Evolutionary conservation across 306 rosid species (phyloP).

Genomic region (Begonia peltatifolia): DNA sequence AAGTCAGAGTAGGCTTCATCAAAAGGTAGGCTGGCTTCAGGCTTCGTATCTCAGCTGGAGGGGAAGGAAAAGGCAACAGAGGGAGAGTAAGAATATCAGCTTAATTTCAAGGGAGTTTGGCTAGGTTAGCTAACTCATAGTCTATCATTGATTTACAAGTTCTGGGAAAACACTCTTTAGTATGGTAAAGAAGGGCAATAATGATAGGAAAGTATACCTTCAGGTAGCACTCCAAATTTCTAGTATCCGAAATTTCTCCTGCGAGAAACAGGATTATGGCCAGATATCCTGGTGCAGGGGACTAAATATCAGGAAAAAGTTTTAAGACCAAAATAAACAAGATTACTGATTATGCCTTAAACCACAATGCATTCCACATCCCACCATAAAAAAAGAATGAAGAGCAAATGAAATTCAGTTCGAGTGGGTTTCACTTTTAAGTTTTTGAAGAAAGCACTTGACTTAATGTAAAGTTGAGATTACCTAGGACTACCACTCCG

Average conservation of each 20-base stretch:
- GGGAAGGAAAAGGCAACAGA: slow-evolving; percentile 93
- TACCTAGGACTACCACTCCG: slow-evolving; percentile 71
- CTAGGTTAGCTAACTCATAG: slow-evolving; percentile 32
- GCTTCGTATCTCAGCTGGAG: slow-evolving; percentile 96
- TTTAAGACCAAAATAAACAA: no score
- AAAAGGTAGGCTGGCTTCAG: slow-evolving; percentile 53
- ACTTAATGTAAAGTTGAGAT: slow-evolving; percentile 9
- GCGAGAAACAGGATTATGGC: slow-evolving; percentile 1
- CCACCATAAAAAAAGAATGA: no score
- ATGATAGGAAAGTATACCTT: background rate
- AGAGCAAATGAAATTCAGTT: no score
- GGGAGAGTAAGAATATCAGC: slow-evolving; percentile 94
- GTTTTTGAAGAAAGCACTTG: no score
- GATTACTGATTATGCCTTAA: no score
- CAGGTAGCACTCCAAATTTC: background rate
- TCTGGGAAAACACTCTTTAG: background rate
- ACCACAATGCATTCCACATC: no score
- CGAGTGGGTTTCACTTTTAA: no score
- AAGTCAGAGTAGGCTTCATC: slow-evolving; percentile 31
- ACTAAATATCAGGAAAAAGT: background rate
- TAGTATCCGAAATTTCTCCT: background rate
- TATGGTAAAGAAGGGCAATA: background rate
- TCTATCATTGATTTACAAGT: background rate
- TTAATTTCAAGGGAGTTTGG: slow-evolving; percentile 58
- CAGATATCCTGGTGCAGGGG: background rate